Evolutionary conservation across 2,329 filamentous ascomycete genomes (phyloP).

Genomic region (Hymenoscyphus infarciens): DNA sequence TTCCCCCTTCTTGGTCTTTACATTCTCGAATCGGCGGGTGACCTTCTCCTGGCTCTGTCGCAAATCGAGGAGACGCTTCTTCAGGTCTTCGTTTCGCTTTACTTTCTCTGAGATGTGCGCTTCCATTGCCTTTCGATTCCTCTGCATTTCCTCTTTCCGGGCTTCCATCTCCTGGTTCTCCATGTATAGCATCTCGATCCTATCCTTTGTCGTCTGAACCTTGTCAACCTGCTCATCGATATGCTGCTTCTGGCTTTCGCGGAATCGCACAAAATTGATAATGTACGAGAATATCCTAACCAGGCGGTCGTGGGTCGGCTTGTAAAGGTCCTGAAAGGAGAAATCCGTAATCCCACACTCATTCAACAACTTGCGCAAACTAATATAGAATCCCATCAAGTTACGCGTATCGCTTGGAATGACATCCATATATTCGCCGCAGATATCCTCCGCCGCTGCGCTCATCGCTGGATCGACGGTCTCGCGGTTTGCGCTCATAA

Average conservation of each 20-base stretch:
- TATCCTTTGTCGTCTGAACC: conserved; percentile 76
- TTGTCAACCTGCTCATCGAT: conserved; percentile 96
- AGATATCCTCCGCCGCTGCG: conserved; percentile 83
- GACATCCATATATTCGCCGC: conserved; percentile 78
- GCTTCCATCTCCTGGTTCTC: conserved; percentile 86
- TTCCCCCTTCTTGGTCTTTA: conserved; percentile 74
- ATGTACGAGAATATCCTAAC: conserved; percentile 96
- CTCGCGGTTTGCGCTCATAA: conserved; percentile 90
- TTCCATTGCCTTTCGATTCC: conserved; percentile 77
- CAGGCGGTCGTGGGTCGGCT: conserved; percentile 83
- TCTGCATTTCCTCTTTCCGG: conserved; percentile 74
- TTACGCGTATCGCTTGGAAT: conserved; percentile 85
- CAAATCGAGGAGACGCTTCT: conserved; percentile 75
- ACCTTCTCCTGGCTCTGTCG: conserved; percentile 80
- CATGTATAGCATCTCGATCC: conserved; percentile 79
- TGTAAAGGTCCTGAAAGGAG: conserved; percentile 86
- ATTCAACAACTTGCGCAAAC: conserved; percentile 71
- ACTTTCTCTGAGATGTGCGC: conserved; percentile 79
- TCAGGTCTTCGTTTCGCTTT: conserved; percentile 80
- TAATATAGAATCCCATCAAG: conserved; percentile 92
- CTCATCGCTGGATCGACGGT: conserved; percentile 94
- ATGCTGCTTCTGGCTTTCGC: conserved; percentile 82
- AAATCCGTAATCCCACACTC: conserved; percentile 95
- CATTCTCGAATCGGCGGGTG: conserved; percentile 75
- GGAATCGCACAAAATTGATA: conserved; percentile 98